Evolutionary conservation across 1,139 yeast species (phyloP).

Genomic region (Pichia sp.): DNA sequence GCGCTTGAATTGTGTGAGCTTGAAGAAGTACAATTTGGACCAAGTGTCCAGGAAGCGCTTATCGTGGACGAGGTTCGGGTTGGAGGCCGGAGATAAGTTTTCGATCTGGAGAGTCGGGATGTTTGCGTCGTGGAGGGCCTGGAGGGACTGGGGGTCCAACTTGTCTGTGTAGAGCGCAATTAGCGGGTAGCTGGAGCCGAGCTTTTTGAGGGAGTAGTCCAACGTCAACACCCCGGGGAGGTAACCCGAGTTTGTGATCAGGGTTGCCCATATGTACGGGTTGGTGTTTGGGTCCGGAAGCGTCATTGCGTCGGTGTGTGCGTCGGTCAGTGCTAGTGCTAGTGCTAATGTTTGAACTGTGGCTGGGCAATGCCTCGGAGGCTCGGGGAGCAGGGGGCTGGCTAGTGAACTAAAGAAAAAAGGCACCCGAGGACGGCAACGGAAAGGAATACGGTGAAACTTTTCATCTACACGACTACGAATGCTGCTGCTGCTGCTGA

Average conservation of each 20-base stretch:
- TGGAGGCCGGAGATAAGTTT: constrained; percentile 39
- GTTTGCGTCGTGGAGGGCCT: constrained; percentile 35
- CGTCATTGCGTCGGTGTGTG: constrained; percentile 9
- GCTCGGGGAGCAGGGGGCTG: not conserved
- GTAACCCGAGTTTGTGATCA: constrained; percentile 47
- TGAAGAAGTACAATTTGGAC: constrained; percentile 53
- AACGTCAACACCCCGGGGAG: constrained; percentile 47
- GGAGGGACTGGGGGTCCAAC: constrained; percentile 38
- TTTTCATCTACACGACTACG: not conserved
- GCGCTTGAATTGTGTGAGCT: constrained; percentile 43
- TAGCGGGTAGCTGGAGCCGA: constrained; percentile 43
- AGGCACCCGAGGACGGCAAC: too few species aligned
- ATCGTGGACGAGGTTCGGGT: constrained; percentile 43
- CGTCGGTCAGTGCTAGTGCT: too few species aligned
- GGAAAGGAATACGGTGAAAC: too few species aligned
- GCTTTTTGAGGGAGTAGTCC: constrained; percentile 40
- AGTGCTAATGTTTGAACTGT: too few species aligned
- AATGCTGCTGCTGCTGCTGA: too few species aligned
- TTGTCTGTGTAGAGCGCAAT: constrained; percentile 48
- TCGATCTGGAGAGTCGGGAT: constrained; percentile 41
- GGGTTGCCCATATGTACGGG: constrained; percentile 48
- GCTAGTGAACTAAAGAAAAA: too few species aligned
- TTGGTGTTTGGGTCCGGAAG: not conserved
- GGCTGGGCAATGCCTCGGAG: not conserved
- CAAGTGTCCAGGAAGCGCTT: constrained; percentile 54